These are phyloP conservation scores for Drechslera avenae DNA, from an alignment of 2,329 filamentous ascomycete species.

Conservation along the genomic window DNA sequence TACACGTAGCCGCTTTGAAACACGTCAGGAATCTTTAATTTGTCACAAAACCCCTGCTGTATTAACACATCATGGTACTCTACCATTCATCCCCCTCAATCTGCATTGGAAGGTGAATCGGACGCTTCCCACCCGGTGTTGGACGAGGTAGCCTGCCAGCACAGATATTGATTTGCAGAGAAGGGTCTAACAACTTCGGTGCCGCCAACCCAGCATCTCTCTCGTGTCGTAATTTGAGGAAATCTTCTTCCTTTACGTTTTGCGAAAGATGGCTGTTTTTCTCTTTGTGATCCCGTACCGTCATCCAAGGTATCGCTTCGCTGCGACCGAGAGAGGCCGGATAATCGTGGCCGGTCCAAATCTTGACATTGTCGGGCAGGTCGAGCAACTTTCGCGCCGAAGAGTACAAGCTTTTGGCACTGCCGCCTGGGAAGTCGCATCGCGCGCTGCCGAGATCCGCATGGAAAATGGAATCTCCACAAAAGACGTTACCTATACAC, in stretches of 20 bases:
- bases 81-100: conserved; percentile 2
- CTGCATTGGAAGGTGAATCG: conserved; percentile 13
- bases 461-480: conserved; percentile 46
- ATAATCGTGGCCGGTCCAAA: conserved; percentile 48
- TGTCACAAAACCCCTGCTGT: no score
- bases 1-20: no score
- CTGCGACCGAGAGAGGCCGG: conserved; percentile 24
- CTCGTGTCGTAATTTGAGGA: conserved; percentile 39
- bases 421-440: conserved; percentile 46
- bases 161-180: conserved; percentile 50
- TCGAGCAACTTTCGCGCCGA: conserved; percentile 36
- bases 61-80: background rate
- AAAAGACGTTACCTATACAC: conserved; percentile 39
- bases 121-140: conserved; percentile 5
- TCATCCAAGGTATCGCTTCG: conserved; percentile 39
- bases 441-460: conserved; percentile 43
- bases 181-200: conserved; percentile 46
- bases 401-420: conserved; percentile 30
- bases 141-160: conserved; percentile 41
- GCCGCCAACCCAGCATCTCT: conserved; percentile 38
- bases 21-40: no score
- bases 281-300: conserved; percentile 42
- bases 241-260: conserved; percentile 36
- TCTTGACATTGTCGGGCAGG: conserved; percentile 34
- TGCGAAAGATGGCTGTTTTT: conserved; percentile 45